Base-by-base conservation (phyloP, 306 rosid genomes). In the Malus orientalis region DNA sequence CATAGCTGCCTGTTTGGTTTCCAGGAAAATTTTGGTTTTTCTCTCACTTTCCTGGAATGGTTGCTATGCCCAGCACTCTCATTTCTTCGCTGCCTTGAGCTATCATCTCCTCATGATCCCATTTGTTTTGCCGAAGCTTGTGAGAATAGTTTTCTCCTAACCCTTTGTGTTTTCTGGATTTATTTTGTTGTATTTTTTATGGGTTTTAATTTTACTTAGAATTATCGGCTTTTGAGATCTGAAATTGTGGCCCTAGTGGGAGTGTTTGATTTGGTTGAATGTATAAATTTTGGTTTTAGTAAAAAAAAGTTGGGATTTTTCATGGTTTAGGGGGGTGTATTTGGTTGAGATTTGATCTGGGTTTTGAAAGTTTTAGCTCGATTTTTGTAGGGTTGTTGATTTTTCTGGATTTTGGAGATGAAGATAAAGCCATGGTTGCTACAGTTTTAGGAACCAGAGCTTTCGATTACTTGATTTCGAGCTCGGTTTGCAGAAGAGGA, bases 211-310 rank as follows among this genome's bases (percentile, higher is more conserved):
- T 66, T 67, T 29, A 59, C 74, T 32, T 79, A 15, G 70, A 60
- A 10, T 36, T 40, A 75, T 76, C n/a, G 69, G 20, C 23, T 47
- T 14, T 23, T 53, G 78, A 90, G 96, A 91, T 91, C 89, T 87
- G 89, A 79, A 80, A 64, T 72, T 55, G 16, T 59, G 23, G 67
- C 16, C 22, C 33, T 42, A 77, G 0, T 11, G 73, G 77, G 70
- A 71, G 30, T 27, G 20, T 16, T n/a, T 61, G 84, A 75, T 80
- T 78, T 70, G 73, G 80, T 70, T 54, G 81, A 30, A 45, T 38
- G 65, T 36, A 64, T 60, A 8, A 25, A 70, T 66, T 77, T 58
- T 64, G 42, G 86, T 59, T 54, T 54, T 36, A 75, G 78, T 44
- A 27, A 25, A 32, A 4, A 29, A 29, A 1, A 32, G 66, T 23